A percentile compares a stretch with the other conserved stretches of the same genome.
These are phyloP conservation scores for Parathielavia appendiculata DNA, from an alignment of 495 filamentous ascomycete species.

Conservation along the genomic window DNA sequence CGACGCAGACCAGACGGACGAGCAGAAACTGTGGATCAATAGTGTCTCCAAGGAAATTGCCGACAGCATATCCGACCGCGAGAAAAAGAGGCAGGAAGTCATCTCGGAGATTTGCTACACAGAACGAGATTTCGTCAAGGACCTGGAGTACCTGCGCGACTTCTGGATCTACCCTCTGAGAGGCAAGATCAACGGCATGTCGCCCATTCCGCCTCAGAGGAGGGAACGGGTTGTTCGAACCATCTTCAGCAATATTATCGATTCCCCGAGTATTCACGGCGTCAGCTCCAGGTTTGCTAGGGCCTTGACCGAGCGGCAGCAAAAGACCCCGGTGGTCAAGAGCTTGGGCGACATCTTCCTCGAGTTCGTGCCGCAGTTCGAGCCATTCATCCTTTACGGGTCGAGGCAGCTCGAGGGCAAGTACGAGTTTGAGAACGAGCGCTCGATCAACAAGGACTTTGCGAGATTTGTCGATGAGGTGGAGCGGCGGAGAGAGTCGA, in stretches of 20 bases:
- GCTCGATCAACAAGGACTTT: constrained; percentile 77
- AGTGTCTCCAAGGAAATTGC: constrained; percentile 93
- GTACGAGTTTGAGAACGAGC: constrained; percentile 97
- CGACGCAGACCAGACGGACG: constrained; percentile 79
- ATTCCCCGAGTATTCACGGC: constrained; percentile 67
- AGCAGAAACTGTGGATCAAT: constrained; percentile 99
- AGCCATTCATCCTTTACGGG: constrained; percentile 95
- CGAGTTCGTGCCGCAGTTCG: constrained; percentile 83
- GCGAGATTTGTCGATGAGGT: constrained; percentile 93
- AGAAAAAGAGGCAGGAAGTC: constrained; percentile 97
- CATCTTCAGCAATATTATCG: constrained; percentile 93
- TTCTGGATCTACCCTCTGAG: constrained; percentile 97
- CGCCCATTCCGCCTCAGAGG: constrained; percentile 82
- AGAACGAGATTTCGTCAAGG: constrained; percentile 98
- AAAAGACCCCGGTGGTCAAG: constrained; percentile 78
- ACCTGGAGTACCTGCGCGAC: constrained; percentile 94
- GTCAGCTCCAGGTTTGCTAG: constrained; percentile 87
- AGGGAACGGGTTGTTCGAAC: constrained; percentile 87
- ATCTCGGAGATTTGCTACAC: constrained; percentile 99
- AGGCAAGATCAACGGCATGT: constrained; percentile 55
- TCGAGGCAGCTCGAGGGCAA: constrained; percentile 95
- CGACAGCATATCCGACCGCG: constrained; percentile 76
- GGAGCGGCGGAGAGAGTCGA: constrained; percentile 89
- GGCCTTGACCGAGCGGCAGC: constrained; percentile 81
- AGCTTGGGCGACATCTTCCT: constrained; percentile 94